Conservation (phyloP, 1,139 yeast genomes). For the Kodamaea sp. region DNA sequence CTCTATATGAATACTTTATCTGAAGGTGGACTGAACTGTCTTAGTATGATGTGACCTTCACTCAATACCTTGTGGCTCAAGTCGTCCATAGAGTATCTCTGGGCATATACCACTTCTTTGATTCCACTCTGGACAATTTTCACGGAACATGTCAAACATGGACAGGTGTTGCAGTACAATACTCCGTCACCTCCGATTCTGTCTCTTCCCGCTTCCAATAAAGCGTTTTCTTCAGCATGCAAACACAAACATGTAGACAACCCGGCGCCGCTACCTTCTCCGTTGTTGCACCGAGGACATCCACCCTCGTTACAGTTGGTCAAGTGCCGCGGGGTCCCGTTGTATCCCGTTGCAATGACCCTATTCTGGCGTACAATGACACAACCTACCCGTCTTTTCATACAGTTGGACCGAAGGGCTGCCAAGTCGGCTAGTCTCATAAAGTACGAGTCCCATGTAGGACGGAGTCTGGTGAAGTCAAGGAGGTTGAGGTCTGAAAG, state of each 20-base stretch:
- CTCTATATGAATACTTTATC: slow-evolving; percentile 44
- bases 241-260: slow-evolving; percentile 85
- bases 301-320: slow-evolving; percentile 95
- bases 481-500: slow-evolving; percentile 55
- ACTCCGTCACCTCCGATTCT: slow-evolving; percentile 55
- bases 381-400: slow-evolving; percentile 96
- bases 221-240: slow-evolving; percentile 97
- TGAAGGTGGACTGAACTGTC: slow-evolving; percentile 72
- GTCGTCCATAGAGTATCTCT: slow-evolving; percentile 88
- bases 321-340: slow-evolving; percentile 92
- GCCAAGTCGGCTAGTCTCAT: slow-evolving; percentile 94
- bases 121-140: slow-evolving; percentile 94
- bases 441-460: slow-evolving; percentile 94
- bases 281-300: slow-evolving; percentile 78
- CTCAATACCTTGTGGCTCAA: slow-evolving; percentile 68
- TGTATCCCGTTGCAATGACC: slow-evolving; percentile 94
- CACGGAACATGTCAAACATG: slow-evolving; percentile 93
- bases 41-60: slow-evolving; percentile 69
- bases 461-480: slow-evolving; percentile 70
- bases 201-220: slow-evolving; percentile 90
- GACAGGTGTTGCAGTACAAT: slow-evolving; percentile 94
- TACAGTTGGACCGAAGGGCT: slow-evolving; percentile 88
- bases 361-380: slow-evolving; percentile 84
- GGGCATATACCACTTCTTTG: slow-evolving; percentile 89
- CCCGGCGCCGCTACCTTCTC: slow-evolving; percentile 60